Evolutionary conservation across 257 asterid species (phyloP), one percentile per base, ranked within the genome.

Genomic region (Prunella vulgaris): DNA sequence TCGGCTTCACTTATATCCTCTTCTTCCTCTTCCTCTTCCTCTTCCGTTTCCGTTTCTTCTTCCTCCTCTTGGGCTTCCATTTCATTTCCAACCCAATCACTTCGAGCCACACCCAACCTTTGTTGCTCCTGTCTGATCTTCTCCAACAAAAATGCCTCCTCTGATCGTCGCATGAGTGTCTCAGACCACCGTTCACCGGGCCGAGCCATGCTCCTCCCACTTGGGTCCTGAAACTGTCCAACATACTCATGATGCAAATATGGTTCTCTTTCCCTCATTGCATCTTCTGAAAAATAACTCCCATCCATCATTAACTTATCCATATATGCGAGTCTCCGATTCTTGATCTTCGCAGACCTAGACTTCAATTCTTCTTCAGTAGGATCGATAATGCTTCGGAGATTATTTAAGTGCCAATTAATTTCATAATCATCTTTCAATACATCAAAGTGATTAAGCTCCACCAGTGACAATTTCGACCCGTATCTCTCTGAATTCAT

Each of bases 121-220:
- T 88, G 95, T 70, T 93, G 98, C 84, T 90, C 96, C 46, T 72
- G 85, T 82, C 97, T 81, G 52, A 93, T 93, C 80, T 88, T 86
- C 80, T 85, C 85, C 76, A 93, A 78, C 80, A 93, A 84, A 58
- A 84, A 38, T 0, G 94, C 96, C 81, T 93, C 98, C 72, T 93
- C 98, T 0, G 90, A 82, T 44, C 76, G 85, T 79, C 98, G 87
- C 79, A 93, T 85, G 53, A 93, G 84, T 0, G 98, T 93, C 74
- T 93, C 97, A 0, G 95, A 90, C 98, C 98, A 93, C 73, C 95
- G 83, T 65, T 93, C 98, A 71, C 98, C 98, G 3, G 98, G 98
- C 83, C 98, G 83, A 2, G 90, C 88, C 98, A 93, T 90, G 58
- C 88, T 76, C 88, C 98, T 87, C 51, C 95, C 97, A 75, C 78